These are phyloP conservation scores for Balansia obtecta DNA, from an alignment of 2,329 filamentous ascomycete genomes.

Conservation along the genomic window DNA sequence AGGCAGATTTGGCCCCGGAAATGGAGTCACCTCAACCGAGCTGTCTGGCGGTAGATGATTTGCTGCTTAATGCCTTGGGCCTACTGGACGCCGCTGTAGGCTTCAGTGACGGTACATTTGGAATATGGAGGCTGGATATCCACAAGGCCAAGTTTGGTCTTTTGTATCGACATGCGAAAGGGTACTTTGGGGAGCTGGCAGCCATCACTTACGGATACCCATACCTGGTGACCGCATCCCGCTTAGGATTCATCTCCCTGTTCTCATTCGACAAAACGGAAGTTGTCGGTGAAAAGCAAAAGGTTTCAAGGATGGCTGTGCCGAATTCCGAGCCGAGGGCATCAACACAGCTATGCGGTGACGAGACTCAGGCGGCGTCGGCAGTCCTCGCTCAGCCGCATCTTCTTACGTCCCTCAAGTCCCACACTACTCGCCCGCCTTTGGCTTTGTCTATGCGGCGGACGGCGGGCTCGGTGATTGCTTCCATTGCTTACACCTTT, in stretches of 20 bases:
- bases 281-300: neutral
- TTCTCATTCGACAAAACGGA: constrained; percentile 46
- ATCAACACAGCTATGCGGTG: neutral
- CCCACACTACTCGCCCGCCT: constrained; percentile 66
- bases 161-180: constrained; percentile 47
- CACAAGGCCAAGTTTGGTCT: constrained; percentile 28
- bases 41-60: constrained; percentile 53
- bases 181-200: constrained; percentile 52
- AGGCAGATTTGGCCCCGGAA: constrained; percentile 21
- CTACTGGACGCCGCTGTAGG: constrained; percentile 52
- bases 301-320: neutral
- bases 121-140: constrained; percentile 50
- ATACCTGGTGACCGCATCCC: constrained; percentile 68
- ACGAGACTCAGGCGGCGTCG: neutral
- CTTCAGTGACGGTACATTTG: constrained; percentile 60
- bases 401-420: constrained; percentile 66
- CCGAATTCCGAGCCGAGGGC: neutral
- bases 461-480: constrained; percentile 51
- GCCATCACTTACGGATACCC: constrained; percentile 62
- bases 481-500: constrained; percentile 78
- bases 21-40: constrained; percentile 32
- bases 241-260: constrained; percentile 59
- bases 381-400: constrained; percentile 14
- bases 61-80: constrained; percentile 26
- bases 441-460: constrained; percentile 73